Conservation (phyloP, 306 rosid genomes). For the Sechiopsis laciniata region DNA sequence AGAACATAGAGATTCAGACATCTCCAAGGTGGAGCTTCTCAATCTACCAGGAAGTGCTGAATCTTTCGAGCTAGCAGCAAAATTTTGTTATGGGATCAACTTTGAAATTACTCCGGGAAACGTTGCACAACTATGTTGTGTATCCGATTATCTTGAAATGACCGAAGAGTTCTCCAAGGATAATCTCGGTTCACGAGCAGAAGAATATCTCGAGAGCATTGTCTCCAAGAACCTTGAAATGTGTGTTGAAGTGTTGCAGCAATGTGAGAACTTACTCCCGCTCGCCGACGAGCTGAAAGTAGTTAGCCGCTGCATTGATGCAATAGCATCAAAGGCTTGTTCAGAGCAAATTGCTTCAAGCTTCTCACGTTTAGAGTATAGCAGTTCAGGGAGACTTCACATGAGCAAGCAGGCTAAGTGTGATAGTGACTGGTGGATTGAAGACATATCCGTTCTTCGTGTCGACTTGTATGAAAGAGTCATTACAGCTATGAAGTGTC, state of each 20-base stretch:
- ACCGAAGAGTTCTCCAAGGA: slow-evolving; percentile 87
- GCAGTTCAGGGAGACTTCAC: slow-evolving; percentile 93
- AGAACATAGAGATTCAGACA: slow-evolving; percentile 82
- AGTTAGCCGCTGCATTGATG: slow-evolving; percentile 79
- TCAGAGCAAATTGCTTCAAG: slow-evolving; percentile 98
- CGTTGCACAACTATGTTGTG: slow-evolving; percentile 86
- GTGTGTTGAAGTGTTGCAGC: slow-evolving; percentile 89
- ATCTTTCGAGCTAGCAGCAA: slow-evolving; percentile 85
- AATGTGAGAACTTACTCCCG: slow-evolving; percentile 79
- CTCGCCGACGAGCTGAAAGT: slow-evolving; percentile 76
- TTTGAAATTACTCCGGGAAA: slow-evolving; percentile 81
- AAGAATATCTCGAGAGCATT: slow-evolving; percentile 68
- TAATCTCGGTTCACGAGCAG: slow-evolving; percentile 71
- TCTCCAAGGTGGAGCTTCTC: slow-evolving; percentile 86
- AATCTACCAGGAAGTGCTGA: slow-evolving; percentile 93
- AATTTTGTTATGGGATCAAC: slow-evolving; percentile 92
- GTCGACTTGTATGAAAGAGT: slow-evolving; percentile 78
- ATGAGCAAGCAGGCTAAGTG: slow-evolving; percentile 86
- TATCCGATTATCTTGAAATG: slow-evolving; percentile 88
- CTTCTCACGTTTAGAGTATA: slow-evolving; percentile 90
- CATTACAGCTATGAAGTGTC: slow-evolving; percentile 88
- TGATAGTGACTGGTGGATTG: slow-evolving; percentile 98
- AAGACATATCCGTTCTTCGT: slow-evolving; percentile 84
- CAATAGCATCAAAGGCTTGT: slow-evolving; percentile 91
- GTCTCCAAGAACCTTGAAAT: slow-evolving; percentile 90